Conservation (phyloP, 345 rosid genomes). For the Corymbia maculata region DNA sequence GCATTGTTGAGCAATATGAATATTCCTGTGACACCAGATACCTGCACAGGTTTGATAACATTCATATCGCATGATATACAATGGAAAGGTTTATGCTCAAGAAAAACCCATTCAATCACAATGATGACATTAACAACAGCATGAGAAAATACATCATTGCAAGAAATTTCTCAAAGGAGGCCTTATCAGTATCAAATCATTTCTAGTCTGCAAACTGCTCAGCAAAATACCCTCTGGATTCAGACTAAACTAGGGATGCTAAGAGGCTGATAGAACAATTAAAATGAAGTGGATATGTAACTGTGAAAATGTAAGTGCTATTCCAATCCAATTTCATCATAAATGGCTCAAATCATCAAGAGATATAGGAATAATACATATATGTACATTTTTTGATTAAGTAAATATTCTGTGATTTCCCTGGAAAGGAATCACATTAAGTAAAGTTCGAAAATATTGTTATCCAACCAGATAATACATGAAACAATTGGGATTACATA, state of each 20-base stretch:
- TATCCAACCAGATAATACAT: background rate
- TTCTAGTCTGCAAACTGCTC: background rate
- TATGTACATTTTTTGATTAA: background rate
- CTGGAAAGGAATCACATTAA: background rate
- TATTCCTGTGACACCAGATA: constrained; percentile 35
- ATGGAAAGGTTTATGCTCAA: background rate
- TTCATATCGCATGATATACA: background rate
- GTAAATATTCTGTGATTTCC: background rate
- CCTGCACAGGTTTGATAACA: constrained; percentile 13
- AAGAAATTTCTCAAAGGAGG: background rate
- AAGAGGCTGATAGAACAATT: background rate
- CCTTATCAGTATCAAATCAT: background rate
- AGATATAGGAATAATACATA: background rate
- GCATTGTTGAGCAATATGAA: constrained; percentile 46
- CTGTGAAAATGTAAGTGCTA: background rate
- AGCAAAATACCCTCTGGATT: background rate
- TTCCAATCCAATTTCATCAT: background rate
- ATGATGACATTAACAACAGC: background rate
- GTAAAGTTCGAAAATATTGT: background rate
- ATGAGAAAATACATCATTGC: background rate
- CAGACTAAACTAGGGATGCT: background rate
- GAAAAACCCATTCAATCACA: background rate
- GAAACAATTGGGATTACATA: background rate
- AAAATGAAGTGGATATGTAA: background rate
- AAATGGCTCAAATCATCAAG: background rate